Conservation (phyloP, 306 rosid genomes). For the Erythrophleum fordii region DNA sequence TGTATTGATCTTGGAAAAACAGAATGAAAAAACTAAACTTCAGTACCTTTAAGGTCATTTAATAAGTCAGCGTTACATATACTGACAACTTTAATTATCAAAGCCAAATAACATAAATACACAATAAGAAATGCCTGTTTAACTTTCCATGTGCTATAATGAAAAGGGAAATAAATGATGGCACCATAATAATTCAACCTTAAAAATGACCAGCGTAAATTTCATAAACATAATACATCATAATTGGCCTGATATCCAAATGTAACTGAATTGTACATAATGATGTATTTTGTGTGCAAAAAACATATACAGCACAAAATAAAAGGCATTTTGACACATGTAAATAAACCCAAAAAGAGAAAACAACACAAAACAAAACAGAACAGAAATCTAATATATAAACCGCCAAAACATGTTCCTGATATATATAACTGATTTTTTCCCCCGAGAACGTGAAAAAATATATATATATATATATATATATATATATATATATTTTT, state of each 20-base stretch:
- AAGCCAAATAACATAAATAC: slow-evolving; percentile 5
- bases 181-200: not conserved
- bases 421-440: too few relatives aligned
- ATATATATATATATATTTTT: too few relatives aligned
- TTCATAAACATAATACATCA: not conserved
- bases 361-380: too few relatives aligned
- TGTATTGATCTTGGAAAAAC: slow-evolving; percentile 73
- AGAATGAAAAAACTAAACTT: slow-evolving; percentile 28
- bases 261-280: not conserved
- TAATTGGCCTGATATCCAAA: not conserved
- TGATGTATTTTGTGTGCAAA: not conserved
- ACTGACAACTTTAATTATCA: slow-evolving; percentile 26
- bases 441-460: too few relatives aligned
- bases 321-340: too few relatives aligned
- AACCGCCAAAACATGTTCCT: too few relatives aligned
- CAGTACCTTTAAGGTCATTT: slow-evolving; percentile 31
- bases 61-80: slow-evolving; percentile 31
- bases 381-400: too few relatives aligned
- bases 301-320: slow-evolving; percentile 19
- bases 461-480: too few relatives aligned
- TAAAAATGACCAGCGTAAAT: not conserved
- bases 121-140: not conserved
- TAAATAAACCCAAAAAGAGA: too few relatives aligned
- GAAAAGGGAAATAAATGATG: not conserved
- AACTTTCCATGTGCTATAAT: not conserved